Conservation (phyloP, 345 rosid genomes). For the Excoecaria agallocha region DNA sequence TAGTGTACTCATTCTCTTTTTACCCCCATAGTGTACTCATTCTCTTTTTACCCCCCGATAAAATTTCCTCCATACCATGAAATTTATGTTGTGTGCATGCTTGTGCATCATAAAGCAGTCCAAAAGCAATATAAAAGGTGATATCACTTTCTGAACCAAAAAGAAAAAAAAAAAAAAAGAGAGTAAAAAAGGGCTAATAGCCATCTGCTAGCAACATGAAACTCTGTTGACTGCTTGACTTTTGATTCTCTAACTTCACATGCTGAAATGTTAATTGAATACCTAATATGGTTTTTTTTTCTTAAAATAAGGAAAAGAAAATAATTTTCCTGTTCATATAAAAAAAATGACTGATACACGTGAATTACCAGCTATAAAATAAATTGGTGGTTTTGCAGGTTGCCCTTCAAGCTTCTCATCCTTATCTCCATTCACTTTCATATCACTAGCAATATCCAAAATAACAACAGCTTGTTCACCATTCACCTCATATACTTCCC, state of each 20-base stretch:
- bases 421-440: slow-evolving; percentile 35
- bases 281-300: neutral
- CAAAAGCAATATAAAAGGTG: neutral
- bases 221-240: neutral
- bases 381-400: slow-evolving; percentile 42
- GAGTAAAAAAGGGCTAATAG: neutral
- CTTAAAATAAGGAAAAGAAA: neutral
- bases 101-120: neutral
- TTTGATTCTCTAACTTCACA: neutral
- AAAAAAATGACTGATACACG: neutral
- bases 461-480: slow-evolving; percentile 72
- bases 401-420: slow-evolving; percentile 47
- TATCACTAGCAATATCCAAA: slow-evolving; percentile 50
- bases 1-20: neutral
- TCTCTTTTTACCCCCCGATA: neutral
- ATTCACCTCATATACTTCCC: slow-evolving; percentile 79
- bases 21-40: neutral
- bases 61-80: neutral
- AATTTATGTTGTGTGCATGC: neutral
- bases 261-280: neutral
- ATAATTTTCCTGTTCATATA: neutral
- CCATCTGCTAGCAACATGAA: neutral
- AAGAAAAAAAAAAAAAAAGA: neutral
- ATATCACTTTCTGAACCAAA: neutral
- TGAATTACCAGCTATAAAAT: slow-evolving; percentile 78